Conservation (phyloP, 176 grass and related monocot species). For the Avena eriantha region DNA sequence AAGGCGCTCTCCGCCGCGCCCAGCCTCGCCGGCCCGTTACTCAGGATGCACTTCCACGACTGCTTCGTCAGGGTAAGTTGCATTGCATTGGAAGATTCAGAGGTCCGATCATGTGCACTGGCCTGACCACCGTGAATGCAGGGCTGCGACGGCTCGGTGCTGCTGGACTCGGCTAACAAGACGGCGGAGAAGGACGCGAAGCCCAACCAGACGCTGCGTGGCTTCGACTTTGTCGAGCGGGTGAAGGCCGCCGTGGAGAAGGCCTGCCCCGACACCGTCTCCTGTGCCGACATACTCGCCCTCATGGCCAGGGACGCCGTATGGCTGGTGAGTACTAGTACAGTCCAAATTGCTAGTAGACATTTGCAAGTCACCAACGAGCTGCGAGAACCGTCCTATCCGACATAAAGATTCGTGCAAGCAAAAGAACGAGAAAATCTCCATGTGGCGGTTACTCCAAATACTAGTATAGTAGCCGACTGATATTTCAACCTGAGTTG, state of each 20-base stretch:
- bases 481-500: neutral
- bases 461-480: too few species aligned
- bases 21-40: constrained; percentile 80
- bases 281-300: constrained; percentile 83
- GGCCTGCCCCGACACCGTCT: constrained; percentile 71
- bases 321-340: constrained; percentile 63
- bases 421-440: too few species aligned
- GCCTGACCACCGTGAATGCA: constrained; percentile 9
- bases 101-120: neutral
- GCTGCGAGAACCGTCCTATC: neutral
- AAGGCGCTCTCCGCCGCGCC: constrained; percentile 57
- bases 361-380: too few species aligned
- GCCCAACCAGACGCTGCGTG: constrained; percentile 75
- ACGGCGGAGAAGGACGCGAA: constrained; percentile 71
- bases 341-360: neutral
- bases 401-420: neutral
- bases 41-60: constrained; percentile 95
- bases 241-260: constrained; percentile 86
- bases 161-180: constrained; percentile 56
- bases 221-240: constrained; percentile 66
- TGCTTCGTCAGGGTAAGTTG: constrained; percentile 87
- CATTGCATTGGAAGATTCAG: neutral
- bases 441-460: neutral
- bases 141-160: constrained; percentile 89
- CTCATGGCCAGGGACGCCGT: constrained; percentile 79